Evolutionary conservation across 768 basidiomycete species (phyloP).

Genomic region (Xerocomus brunneocitrinus): DNA sequence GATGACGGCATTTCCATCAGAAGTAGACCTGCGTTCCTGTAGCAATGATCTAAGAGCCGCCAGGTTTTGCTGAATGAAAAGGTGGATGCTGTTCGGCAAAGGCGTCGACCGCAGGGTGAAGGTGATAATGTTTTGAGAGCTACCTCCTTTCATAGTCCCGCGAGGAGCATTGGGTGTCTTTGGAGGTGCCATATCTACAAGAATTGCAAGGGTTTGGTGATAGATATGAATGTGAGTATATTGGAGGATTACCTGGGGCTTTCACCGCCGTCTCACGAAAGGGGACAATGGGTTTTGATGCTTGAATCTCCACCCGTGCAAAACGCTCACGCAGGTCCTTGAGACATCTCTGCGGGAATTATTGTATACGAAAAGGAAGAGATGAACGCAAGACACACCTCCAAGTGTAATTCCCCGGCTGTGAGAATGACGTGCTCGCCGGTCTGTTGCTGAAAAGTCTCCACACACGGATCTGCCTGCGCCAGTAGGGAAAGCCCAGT

Average conservation of each 20-base stretch:
- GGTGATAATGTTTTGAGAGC: conserved; percentile 65
- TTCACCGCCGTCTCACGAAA: conserved; percentile 93
- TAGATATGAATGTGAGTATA: background rate
- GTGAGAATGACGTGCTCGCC: conserved; percentile 97
- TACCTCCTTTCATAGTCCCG: conserved; percentile 72
- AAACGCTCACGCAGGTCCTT: conserved; percentile 96
- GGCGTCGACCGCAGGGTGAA: conserved; percentile 84
- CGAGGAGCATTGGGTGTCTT: conserved; percentile 67
- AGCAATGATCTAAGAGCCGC: conserved; percentile 58
- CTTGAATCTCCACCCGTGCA: conserved; percentile 88
- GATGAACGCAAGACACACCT: conserved; percentile 46
- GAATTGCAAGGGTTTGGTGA: background rate
- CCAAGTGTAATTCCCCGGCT: conserved; percentile 93
- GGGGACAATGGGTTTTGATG: conserved; percentile 94
- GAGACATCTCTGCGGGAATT: conserved; percentile 68
- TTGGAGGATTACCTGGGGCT: conserved; percentile 50
- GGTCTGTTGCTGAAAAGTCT: conserved; percentile 94
- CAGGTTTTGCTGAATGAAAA: conserved; percentile 76
- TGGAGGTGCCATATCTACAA: conserved; percentile 79
- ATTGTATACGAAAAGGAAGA: background rate
- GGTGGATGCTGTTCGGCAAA: conserved; percentile 63
- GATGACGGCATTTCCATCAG: conserved; percentile 12
- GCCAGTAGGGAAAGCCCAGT: conserved; percentile 83
- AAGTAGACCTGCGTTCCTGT: conserved; percentile 39
- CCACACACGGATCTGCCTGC: conserved; percentile 95